phyloP scores from a whole-genome alignment of 805 yeast species.

The Spathaspora girioi region DNA sequence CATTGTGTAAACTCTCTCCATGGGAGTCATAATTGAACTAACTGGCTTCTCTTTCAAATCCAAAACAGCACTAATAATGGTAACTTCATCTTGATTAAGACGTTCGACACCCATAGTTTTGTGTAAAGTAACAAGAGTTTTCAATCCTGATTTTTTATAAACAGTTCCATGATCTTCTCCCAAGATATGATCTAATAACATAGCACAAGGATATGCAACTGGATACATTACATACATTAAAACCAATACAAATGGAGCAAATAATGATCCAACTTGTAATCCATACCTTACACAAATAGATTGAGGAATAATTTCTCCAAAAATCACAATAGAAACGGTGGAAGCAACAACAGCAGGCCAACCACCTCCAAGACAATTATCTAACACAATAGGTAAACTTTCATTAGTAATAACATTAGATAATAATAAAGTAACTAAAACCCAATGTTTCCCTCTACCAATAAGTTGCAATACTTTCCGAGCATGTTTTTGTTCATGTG shows the following conservation, averaged over 20 bases:
- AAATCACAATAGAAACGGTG: conserved; percentile 88
- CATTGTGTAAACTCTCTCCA: conserved; percentile 84
- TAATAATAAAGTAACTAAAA: conserved; percentile 79
- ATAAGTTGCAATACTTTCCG: conserved; percentile 67
- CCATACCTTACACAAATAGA: conserved; percentile 92
- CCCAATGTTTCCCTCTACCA: conserved; percentile 92
- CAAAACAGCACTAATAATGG: conserved; percentile 89
- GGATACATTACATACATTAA: conserved; percentile 92
- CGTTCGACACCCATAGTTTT: conserved; percentile 94
- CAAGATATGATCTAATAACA: conserved; percentile 70
- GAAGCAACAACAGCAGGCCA: conserved; percentile 94
- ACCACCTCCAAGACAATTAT: conserved; percentile 92
- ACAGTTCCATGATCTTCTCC: conserved; percentile 98
- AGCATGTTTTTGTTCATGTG: conserved; percentile 64
- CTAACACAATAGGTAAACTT: conserved; percentile 89
- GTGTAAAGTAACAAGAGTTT: conserved; percentile 89
- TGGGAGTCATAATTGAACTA: conserved; percentile 88
- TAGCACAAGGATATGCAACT: conserved; percentile 85
- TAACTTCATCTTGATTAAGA: conserved; percentile 90
- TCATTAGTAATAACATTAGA: conserved; percentile 92
- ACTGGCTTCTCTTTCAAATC: conserved; percentile 92
- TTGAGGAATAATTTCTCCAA: conserved; percentile 97
- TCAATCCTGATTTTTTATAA: conserved; percentile 87
- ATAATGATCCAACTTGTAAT: conserved; percentile 81
- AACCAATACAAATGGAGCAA: conserved; percentile 80